Base-by-base conservation (phyloP, 441 rosid species). In the Populus tomentosa region DNA sequence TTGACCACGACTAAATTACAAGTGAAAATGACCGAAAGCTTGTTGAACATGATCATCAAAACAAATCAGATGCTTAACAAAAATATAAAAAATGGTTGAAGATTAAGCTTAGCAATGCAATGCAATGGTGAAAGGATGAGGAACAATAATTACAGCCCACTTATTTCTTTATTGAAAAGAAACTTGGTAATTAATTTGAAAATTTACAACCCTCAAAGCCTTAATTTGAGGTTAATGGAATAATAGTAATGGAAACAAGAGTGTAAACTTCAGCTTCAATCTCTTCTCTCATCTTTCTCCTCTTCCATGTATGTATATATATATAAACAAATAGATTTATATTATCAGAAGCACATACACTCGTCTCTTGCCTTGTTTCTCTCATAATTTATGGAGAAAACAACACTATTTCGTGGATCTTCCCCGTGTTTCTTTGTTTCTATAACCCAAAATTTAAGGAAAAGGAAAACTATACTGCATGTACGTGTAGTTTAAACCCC, bases 201-300 rank as follows among this genome's bases (percentile, higher is more conserved):
- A 61, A 80, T 81, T 75, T 85, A 83, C 85, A 85, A 71, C 32
- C 32, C 32, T 30, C 32, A 30, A 40, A n/a, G 65, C 77, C 70
- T 64, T 66, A 28, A 70, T 64, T 72, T 59, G 67, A 74, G 74
- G 70, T 68, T 62, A 32, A 61, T 77, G 71, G 68, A 75, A 71
- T 13, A 38, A 62, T 13, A 40, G 7, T 0, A 28, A 26, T 36
- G 7, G 53, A 13, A 36, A 62, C 59, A 61, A 7, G 14, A 30
- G 42, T 24, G 72, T 30, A 33, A 65, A 32, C 53, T 36, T 69
- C 59, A 1, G 18, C 3, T 53, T 53, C 16, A 42, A 38, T 14
- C 70, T 30, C 32, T 32, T 16, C 50, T 70, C 46, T 38, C 11
- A 13, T 24, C 14, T 35, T 21, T 36, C 64, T 23, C 13, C 24